A percentile compares a stretch with the other conserved stretches of the same genome.
phyloP scores from a whole-genome alignment of 2,329 filamentous ascomycete genomes.

The Botrytis hyacinthi region DNA sequence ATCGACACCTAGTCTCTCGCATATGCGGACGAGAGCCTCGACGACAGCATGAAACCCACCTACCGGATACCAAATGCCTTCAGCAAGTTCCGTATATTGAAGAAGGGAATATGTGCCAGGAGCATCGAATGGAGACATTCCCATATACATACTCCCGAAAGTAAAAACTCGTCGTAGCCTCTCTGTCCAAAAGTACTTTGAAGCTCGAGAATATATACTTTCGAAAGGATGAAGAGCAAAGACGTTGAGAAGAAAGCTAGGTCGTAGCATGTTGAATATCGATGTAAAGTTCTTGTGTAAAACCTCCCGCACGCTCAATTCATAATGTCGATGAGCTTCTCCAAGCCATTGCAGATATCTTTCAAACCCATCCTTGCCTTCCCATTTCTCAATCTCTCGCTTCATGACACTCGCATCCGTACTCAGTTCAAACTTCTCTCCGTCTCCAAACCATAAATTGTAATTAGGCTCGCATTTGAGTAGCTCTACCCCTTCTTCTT shows the following conservation, averaged over 20 bases:
- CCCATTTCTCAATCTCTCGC: slow-evolving; percentile 66
- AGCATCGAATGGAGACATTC: slow-evolving; percentile 74
- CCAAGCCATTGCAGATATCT: slow-evolving; percentile 65
- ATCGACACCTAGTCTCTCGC: slow-evolving; percentile 58
- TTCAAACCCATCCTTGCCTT: slow-evolving; percentile 68
- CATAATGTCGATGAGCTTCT: slow-evolving; percentile 69
- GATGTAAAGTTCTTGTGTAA: slow-evolving; percentile 66
- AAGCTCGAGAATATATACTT: slow-evolving; percentile 64
- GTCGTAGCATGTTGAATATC: slow-evolving; percentile 55
- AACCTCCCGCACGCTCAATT: slow-evolving; percentile 64
- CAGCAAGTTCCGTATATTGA: slow-evolving; percentile 72
- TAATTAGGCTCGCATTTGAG: slow-evolving; percentile 75
- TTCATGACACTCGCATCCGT: slow-evolving; percentile 73
- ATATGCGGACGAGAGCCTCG: slow-evolving; percentile 61
- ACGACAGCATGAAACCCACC: slow-evolving; percentile 69
- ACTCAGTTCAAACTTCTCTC: slow-evolving; percentile 59
- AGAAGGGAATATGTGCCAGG: slow-evolving; percentile 71
- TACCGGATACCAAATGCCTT: slow-evolving; percentile 73
- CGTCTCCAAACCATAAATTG: slow-evolving; percentile 70
- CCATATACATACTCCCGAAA: slow-evolving; percentile 81
- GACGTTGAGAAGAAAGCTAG: slow-evolving; percentile 57
- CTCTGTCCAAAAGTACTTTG: slow-evolving; percentile 68
- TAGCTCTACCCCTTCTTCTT: slow-evolving; percentile 64
- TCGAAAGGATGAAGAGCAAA: slow-evolving; percentile 67
- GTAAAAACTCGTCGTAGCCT: slow-evolving; percentile 69